A percentile compares a stretch with the other conserved stretches of the same genome.
Conservation (phyloP, 768 basidiomycete species). For the Podaxis mareebaensis region DNA sequence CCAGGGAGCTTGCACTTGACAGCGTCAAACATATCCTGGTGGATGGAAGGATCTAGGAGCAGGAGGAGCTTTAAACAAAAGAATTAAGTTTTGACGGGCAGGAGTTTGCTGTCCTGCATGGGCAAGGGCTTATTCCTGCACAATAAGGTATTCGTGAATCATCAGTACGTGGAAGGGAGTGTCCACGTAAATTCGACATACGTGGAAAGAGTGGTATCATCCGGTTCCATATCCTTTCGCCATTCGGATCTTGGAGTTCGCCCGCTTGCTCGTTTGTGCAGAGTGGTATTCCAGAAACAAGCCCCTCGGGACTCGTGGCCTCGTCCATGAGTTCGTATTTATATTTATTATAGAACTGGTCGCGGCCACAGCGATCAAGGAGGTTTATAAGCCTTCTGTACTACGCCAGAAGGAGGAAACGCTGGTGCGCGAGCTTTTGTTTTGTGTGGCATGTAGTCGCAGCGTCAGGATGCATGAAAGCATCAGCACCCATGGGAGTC, state of each 20-base stretch:
- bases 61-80: neutral
- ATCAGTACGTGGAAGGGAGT: neutral
- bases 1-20: slow-evolving; percentile 26
- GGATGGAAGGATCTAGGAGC: neutral
- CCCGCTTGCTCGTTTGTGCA: neutral
- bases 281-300: neutral
- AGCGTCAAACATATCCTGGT: slow-evolving; percentile 53
- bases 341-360: neutral
- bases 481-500: no score
- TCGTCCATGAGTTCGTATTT: neutral
- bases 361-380: neutral
- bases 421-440: no score
- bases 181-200: neutral
- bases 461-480: slow-evolving; percentile 27
- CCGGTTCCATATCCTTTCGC: neutral
- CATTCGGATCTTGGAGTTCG: neutral
- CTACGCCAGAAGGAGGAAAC: no score
- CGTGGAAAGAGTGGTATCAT: neutral
- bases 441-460: no score
- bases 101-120: neutral
- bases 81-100: neutral
- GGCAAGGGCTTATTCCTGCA: neutral
- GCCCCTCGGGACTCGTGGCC: neutral
- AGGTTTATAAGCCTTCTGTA: neutral
- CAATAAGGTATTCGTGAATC: neutral